Evolutionary conservation across 2,329 filamentous ascomycete species (phyloP).

Genomic region (Ilyonectria sp.): DNA sequence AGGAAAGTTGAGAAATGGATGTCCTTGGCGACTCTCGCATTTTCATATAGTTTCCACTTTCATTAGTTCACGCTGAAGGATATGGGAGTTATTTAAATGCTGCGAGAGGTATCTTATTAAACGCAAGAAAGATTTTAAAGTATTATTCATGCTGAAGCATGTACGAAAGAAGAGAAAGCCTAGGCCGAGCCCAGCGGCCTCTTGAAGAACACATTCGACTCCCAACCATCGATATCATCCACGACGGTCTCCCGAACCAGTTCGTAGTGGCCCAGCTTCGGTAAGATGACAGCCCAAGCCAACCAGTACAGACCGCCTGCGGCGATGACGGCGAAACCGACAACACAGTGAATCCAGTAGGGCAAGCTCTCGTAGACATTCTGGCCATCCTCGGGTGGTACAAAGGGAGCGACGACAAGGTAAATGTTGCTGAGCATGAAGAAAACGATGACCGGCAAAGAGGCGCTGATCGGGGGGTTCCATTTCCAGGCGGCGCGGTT

Average conservation of each 20-base stretch:
- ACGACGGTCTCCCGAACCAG: conserved; percentile 69
- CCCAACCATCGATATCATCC: conserved; percentile 75
- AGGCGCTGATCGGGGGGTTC: conserved; percentile 69
- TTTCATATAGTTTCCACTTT: too few species aligned
- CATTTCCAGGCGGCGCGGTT: conserved; percentile 64
- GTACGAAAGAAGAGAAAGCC: not conserved
- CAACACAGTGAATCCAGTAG: conserved; percentile 72
- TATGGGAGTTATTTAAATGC: not conserved
- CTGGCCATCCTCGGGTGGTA: conserved; percentile 66
- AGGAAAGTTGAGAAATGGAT: too few species aligned
- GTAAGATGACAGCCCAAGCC: conserved; percentile 67
- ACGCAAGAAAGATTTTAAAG: not conserved
- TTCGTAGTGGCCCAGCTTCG: conserved; percentile 67
- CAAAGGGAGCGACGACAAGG: conserved; percentile 72
- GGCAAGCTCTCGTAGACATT: conserved; percentile 69
- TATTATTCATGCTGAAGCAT: not conserved
- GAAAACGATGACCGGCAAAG: conserved; percentile 68
- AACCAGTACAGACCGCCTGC: conserved; percentile 71
- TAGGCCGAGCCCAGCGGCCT: conserved; percentile 50
- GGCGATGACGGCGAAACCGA: conserved; percentile 68
- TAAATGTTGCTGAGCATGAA: conserved; percentile 75
- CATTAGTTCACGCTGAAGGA: not conserved
- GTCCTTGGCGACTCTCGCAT: too few species aligned
- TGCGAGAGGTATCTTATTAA: not conserved
- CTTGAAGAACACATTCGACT: conserved; percentile 67